Evolutionary conservation across 192 early-diverging fungal genomes (phyloP).

Genomic region (Podila clonocystis): DNA sequence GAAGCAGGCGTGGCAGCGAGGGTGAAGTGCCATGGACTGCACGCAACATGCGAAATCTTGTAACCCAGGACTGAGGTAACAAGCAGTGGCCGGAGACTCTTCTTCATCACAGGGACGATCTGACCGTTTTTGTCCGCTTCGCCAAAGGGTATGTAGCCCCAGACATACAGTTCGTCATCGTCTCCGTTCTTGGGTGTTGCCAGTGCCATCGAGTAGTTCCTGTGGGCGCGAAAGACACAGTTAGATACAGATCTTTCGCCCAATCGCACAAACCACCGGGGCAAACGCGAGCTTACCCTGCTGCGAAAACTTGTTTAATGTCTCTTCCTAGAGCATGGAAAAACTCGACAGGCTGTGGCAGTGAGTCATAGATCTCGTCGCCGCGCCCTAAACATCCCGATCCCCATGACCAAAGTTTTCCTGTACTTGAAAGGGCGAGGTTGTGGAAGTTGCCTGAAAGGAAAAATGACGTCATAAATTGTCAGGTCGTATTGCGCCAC

Average conservation of each 20-base stretch:
- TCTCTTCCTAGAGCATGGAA: slow-evolving; percentile 37
- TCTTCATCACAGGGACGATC: slow-evolving; percentile 27
- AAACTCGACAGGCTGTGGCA: slow-evolving; percentile 49
- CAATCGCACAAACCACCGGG: not conserved
- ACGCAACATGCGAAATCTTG: slow-evolving; percentile 46
- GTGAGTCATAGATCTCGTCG: slow-evolving; percentile 43
- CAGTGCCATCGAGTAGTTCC: slow-evolving; percentile 40
- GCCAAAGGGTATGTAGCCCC: slow-evolving; percentile 49
- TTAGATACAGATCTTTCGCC: too few relatives aligned
- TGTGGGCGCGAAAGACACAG: not conserved
- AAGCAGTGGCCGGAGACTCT: slow-evolving; percentile 38
- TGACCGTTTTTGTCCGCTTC: slow-evolving; percentile 31
- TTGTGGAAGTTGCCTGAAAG: slow-evolving; percentile 44
- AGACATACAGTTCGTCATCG: slow-evolving; percentile 48
- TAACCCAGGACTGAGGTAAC: slow-evolving; percentile 48
- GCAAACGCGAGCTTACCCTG: slow-evolving; percentile 19
- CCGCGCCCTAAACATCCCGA: slow-evolving; percentile 46
- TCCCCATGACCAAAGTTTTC: slow-evolving; percentile 51
- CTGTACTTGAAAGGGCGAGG: slow-evolving; percentile 35
- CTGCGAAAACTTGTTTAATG: slow-evolving; percentile 44
- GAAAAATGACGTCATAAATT: not conserved
- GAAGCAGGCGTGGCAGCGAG: slow-evolving; percentile 24
- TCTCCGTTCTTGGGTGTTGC: slow-evolving; percentile 31
- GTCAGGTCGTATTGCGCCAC: not conserved
- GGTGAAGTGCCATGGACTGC: slow-evolving; percentile 49